Base-by-base conservation (phyloP, 2,329 filamentous ascomycete species). In the Claviceps spartinae region DNA sequence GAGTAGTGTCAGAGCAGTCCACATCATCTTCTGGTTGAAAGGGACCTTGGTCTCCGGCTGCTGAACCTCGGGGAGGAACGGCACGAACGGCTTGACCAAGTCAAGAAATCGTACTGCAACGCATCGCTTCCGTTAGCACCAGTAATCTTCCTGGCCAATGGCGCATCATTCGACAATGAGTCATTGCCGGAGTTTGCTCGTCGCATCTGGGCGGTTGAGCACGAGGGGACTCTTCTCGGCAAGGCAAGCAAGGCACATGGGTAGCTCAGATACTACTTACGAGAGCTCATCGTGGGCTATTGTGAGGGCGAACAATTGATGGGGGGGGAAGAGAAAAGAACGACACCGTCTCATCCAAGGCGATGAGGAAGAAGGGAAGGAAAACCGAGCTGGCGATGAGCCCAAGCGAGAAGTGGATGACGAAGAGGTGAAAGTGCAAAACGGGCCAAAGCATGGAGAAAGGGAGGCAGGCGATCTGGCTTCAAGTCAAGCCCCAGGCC, bases 21-120 rank as follows among this genome's bases (percentile, higher is more conserved):
- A 93, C 87, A 91, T 91, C 77, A 93, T 75, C 79, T 91, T 90
- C 74, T 97, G 93, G 79, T 97, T 94, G 84, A 98, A 98, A 62
- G 90, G 88, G 54, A 95, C 85, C 79, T 96, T 97, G 71, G 90
- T 95, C 77, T 98, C 93, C 62, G 93, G 93, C 67, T 94, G 86
- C 76, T 91, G 86, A 74, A 98, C 93, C 85, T 98, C 93, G 68
- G 93, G 93, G 71, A 98, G 87, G 82, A 97, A 89, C 77, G 93
- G 91, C 79, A 94, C 88, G 72, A 98, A 98, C 68, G 93, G 93
- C 77, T 98, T 98, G 77, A 98, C 93, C 71, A 97, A 82, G 75
- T 98, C 93, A 77, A 98, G 91, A 71, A 98, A 98, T 72, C 93
- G 90, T 75, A 98, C 91, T 97, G 65, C 52, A 53, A 41, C 47